Base-by-base conservation (phyloP, 2,329 filamentous ascomycete genomes). In the Penicillium freii region DNA sequence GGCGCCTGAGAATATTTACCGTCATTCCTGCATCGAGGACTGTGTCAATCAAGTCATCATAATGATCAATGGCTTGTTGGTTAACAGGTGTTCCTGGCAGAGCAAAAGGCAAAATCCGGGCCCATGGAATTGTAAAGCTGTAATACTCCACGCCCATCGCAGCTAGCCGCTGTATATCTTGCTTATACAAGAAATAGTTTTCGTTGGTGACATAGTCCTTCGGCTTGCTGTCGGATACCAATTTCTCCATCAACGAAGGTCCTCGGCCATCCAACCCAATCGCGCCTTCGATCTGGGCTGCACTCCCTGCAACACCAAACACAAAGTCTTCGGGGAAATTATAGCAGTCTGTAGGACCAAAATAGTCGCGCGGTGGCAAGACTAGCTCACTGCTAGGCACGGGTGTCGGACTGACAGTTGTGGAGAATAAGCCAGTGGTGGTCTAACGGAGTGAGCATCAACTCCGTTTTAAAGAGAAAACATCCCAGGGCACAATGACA, bases 361-460 rank as follows among this genome's bases (percentile, higher is more conserved):
- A 81, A 57, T 81, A 82, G 48, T 81, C 78, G 1, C 73, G 67
- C 0, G 84, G 83, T 0, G 84, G 84, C 0, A 84, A 74, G 6
- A 85, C 72, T 1, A 87, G 75, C 56, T 86, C 82, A 52, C 72
- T 80, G 1, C 75, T 82, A 0, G 83, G 80, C 1, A 87, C 70
- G 0, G 83, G 77, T 0, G 82, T 86, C 0, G 84, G 81, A 4
- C 73, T 75, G 2, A 83, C 82, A 0, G 83, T 86, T 0, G 82
- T 82, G 2, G 75, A 75, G 59, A 78, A 77, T n/a, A 78, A 60
- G 1, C 70, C 68, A n/a, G 70, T 67, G 17, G 71, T 61, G 1
- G 71, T 73, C 64, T 66, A 19, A 4, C 6, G 21, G 3, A 23
- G 25, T 36, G 9, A 36, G 60, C 6, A 49, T 47, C 15, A 15